phyloP scores from a whole-genome alignment of 257 asterid species.

The Fraxinus quadrangulata region DNA sequence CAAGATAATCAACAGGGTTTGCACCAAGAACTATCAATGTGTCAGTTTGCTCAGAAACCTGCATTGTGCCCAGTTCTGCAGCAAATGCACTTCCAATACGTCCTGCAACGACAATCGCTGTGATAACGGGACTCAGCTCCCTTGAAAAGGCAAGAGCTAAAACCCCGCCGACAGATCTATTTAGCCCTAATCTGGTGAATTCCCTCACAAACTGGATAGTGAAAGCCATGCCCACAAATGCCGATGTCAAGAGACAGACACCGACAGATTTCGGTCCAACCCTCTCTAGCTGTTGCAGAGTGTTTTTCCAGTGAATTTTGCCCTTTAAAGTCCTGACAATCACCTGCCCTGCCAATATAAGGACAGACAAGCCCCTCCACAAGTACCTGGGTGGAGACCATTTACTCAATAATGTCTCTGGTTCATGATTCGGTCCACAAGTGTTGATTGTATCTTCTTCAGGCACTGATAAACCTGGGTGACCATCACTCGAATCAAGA shows the following conservation, averaged over 20 bases:
- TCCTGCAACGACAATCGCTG: constrained; percentile 89
- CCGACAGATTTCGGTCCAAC: constrained; percentile 95
- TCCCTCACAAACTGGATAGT: constrained; percentile 94
- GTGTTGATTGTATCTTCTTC: constrained; percentile 37
- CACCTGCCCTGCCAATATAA: constrained; percentile 82
- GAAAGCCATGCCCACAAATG: constrained; percentile 98
- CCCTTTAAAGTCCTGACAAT: constrained; percentile 57
- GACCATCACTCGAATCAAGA: constrained; percentile 56
- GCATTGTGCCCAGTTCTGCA: constrained; percentile 97
- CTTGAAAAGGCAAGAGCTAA: constrained; percentile 85
- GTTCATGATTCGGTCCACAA: constrained; percentile 34
- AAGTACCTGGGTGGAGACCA: constrained; percentile 94
- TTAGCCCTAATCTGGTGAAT: constrained; percentile 85
- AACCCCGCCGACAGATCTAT: constrained; percentile 95
- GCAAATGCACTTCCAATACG: constrained; percentile 96
- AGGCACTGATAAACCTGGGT: constrained; percentile 43
- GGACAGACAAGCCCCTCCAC: constrained; percentile 85
- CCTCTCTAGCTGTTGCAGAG: constrained; percentile 82
- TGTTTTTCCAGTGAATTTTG: constrained; percentile 80
- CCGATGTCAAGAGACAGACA: constrained; percentile 84
- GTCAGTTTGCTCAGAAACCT: constrained; percentile 96
- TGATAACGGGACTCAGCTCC: constrained; percentile 92
- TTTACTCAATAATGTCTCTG: constrained; percentile 46
- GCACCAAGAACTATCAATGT: constrained; percentile 90
- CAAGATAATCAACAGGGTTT: constrained; percentile 83